A percentile compares a stretch with the other conserved stretches of the same genome.
phyloP scores from a whole-genome alignment of 202 grass and related monocot species.

The Brachypodium distachyon region DNA sequence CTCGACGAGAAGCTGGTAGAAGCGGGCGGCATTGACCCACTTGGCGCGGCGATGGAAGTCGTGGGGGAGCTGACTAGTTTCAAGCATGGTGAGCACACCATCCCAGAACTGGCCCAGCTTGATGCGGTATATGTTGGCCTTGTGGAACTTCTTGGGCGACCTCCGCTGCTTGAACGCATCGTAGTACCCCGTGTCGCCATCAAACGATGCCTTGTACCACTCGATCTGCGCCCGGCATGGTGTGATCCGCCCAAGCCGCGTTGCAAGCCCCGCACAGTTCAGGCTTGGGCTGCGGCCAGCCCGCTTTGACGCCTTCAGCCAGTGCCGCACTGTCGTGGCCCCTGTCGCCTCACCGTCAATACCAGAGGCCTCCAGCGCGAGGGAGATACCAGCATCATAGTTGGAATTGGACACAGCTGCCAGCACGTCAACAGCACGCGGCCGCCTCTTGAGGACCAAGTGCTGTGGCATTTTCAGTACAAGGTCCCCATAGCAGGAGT shows the following conservation, averaged over 20 bases:
- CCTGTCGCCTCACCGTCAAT: constrained; percentile 42
- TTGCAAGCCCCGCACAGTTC: constrained; percentile 54
- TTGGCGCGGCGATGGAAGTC: constrained; percentile 79
- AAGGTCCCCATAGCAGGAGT: constrained; percentile 55
- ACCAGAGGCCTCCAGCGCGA: constrained; percentile 63
- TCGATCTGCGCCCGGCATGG: constrained; percentile 77
- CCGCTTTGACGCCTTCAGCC: constrained; percentile 53
- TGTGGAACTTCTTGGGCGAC: constrained; percentile 37
- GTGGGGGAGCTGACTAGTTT: constrained; percentile 61
- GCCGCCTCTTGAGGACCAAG: constrained; percentile 38
- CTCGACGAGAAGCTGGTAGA: constrained; percentile 96
- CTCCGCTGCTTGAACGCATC: constrained; percentile 72
- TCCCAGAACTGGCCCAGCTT: constrained; percentile 87
- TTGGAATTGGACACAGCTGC: constrained; percentile 21
- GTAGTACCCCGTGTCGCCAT: constrained; percentile 73
- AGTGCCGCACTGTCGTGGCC: constrained; percentile 43
- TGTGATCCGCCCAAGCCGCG: constrained; percentile 61
- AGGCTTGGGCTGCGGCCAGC: constrained; percentile 46
- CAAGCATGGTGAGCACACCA: constrained; percentile 65
- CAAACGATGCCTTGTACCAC: constrained; percentile 84
- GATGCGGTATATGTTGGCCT: constrained; percentile 55
- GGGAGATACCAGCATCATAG: constrained; percentile 53
- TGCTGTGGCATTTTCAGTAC: constrained; percentile 42
- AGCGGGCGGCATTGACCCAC: constrained; percentile 89
- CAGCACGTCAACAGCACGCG: background rate